Evolutionary conservation across 768 basidiomycete genomes (phyloP).

Genomic region (Suillus brevipes): DNA sequence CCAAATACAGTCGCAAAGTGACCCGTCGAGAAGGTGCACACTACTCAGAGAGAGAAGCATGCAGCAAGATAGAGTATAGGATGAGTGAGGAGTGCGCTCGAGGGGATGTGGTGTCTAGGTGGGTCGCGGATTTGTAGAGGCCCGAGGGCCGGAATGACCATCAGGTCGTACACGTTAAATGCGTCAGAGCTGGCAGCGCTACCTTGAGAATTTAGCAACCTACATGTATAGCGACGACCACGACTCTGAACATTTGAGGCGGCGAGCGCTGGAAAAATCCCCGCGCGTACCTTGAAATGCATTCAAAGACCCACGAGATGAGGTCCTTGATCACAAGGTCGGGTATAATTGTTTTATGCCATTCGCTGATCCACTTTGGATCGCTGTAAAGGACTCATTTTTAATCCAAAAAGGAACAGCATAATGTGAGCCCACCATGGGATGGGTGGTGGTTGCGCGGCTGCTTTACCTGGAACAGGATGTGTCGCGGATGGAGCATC

Average conservation of each 20-base stretch:
- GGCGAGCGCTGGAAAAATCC: no score
- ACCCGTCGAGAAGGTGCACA: slow-evolving; percentile 81
- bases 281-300: neutral
- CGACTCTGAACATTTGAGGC: slow-evolving; percentile 86
- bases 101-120: slow-evolving; percentile 66
- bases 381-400: no score
- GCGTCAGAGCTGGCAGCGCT: slow-evolving; percentile 18
- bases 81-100: slow-evolving; percentile 52
- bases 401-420: no score
- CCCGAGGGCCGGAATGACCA: slow-evolving; percentile 60
- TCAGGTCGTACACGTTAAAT: slow-evolving; percentile 68
- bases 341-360: no score
- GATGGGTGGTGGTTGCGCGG: no score
- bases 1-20: slow-evolving; percentile 90
- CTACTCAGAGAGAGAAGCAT: slow-evolving; percentile 68
- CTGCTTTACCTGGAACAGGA: no score
- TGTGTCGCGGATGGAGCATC: no score
- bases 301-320: slow-evolving; percentile 3
- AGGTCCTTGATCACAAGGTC: no score
- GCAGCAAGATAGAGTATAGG: slow-evolving; percentile 62
- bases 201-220: slow-evolving; percentile 22
- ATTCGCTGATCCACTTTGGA: no score
- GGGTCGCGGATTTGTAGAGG: slow-evolving; percentile 70
- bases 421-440: no score
- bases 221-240: slow-evolving; percentile 79